Conservation (phyloP, 805 yeast genomes). For the Isabelozyma heimii region DNA sequence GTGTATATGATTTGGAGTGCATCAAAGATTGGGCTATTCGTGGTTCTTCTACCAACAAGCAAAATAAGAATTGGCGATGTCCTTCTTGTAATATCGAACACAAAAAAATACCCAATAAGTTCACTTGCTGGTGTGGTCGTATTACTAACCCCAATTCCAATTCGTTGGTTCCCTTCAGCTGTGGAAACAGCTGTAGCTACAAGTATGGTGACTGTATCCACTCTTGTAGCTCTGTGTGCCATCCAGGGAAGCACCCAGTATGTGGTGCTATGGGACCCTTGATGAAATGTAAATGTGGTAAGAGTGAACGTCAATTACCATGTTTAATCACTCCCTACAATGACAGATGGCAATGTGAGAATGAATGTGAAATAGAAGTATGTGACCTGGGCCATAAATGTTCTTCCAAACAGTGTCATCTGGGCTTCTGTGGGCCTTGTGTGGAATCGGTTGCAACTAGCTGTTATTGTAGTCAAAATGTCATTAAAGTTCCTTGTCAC, state of each 20-base stretch:
- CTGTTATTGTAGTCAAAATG: slow-evolving; percentile 77
- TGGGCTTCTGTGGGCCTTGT: slow-evolving; percentile 83
- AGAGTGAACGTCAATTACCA: slow-evolving; percentile 60
- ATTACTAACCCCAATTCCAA: slow-evolving; percentile 61
- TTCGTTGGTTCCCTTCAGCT: slow-evolving; percentile 70
- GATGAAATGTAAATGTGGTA: slow-evolving; percentile 74
- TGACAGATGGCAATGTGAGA: slow-evolving; percentile 66
- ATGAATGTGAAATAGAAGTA: slow-evolving; percentile 55
- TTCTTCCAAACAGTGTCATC: slow-evolving; percentile 55
- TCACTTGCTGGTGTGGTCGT: slow-evolving; percentile 89
- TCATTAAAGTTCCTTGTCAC: slow-evolving; percentile 42
- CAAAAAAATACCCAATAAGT: slow-evolving; percentile 50
- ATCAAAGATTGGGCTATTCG: slow-evolving; percentile 82
- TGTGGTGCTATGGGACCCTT: slow-evolving; percentile 80
- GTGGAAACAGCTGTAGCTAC: slow-evolving; percentile 78
- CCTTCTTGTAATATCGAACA: slow-evolving; percentile 69
- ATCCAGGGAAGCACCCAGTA: slow-evolving; percentile 83
- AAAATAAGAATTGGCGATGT: slow-evolving; percentile 72
- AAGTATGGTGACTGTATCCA: slow-evolving; percentile 63
- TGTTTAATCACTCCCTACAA: slow-evolving; percentile 68
- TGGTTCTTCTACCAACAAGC: slow-evolving; percentile 61
- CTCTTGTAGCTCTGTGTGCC: slow-evolving; percentile 72
- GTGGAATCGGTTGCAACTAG: slow-evolving; percentile 40
- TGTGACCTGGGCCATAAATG: slow-evolving; percentile 73
- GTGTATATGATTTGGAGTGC: slow-evolving; percentile 86